phyloP scores from a whole-genome alignment of 2,329 filamentous ascomycete genomes.

The Cladosporium sp. region DNA sequence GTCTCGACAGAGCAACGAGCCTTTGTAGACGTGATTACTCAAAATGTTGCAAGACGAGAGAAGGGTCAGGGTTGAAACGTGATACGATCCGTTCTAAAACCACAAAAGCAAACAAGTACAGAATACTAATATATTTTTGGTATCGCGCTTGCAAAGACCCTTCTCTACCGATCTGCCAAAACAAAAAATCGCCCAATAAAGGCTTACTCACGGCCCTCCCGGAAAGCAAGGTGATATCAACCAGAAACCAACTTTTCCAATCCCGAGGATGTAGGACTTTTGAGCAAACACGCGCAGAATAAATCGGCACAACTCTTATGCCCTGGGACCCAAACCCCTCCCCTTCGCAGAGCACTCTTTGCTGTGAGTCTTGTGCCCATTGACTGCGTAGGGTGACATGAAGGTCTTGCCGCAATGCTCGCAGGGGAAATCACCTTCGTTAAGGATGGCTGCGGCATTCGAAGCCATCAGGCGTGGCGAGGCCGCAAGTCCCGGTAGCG shows the following conservation, averaged over 20 bases:
- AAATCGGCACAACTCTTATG: background rate
- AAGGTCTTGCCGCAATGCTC: background rate
- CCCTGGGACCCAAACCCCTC: background rate
- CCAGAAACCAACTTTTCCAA: background rate
- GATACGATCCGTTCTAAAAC: no score
- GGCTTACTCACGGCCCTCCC: background rate
- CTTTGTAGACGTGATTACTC: no score
- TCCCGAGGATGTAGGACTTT: background rate
- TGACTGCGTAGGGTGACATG: background rate
- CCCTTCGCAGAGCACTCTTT: background rate
- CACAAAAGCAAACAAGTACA: background rate
- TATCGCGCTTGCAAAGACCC: background rate
- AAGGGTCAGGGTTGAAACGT: no score
- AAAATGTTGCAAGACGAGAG: no score
- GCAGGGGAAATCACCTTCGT: background rate
- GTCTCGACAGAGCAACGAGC: background rate
- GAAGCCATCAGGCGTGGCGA: background rate
- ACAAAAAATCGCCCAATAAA: background rate
- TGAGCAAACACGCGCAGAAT: background rate
- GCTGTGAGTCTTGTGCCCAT: background rate
- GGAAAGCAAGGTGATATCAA: background rate
- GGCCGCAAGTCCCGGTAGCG: background rate
- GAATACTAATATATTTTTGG: background rate
- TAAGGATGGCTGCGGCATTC: background rate
- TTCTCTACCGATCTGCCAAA: background rate